Evolutionary conservation across 306 rosid species (phyloP), one percentile per base, ranked within the genome.

Genomic region (Chamaecrista fasciculata): DNA sequence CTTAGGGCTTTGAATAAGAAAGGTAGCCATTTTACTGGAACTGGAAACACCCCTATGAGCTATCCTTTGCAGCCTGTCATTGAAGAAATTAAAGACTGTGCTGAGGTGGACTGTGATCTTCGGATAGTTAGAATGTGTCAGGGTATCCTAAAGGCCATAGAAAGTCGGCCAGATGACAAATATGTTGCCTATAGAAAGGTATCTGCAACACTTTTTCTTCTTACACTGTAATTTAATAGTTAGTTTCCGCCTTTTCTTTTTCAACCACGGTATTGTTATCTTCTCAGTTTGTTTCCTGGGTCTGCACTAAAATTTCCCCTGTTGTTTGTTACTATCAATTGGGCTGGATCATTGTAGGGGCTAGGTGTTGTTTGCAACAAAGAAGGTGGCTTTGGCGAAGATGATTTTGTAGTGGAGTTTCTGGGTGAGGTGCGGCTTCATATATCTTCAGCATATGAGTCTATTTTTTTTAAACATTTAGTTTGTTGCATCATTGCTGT

Each of bases 101-200:
- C 97, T 33, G 97, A 86, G 64, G 80, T 83, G 77, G 79, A 77
- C 20, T 66, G 83, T 69, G 91, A 95, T 79, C 43, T 48, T 24
- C 83, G 75, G 67, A 91, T 82, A 53, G 57, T 79, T 75, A 86
- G 74, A 75, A 85, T 95, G 85, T 95, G 99, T 66, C 91, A 82
- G 59, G 88, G 92, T 71, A 80, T 95, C 69, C 66, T 86, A 59
- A 87, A 86, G 81, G 97, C 96, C 67, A 84, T 87, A 9, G 85
- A 82, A 16, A 80, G 84, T 75, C 92, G 99, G n/a, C 87, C 76
- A 0, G 96, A 95, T 83, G 99, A 95, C 79, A 89, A 95, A 77
- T 95, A 95, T 80, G 97, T 95, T 68, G 95, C 96, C 62, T 95
- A 91, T 70, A 76, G 99, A 76, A 95, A 95, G 96, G 99, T 95